These are phyloP conservation scores for Stylonectria norvegica DNA, from an alignment of 2,329 filamentous ascomycete species.

Conservation along the genomic window DNA sequence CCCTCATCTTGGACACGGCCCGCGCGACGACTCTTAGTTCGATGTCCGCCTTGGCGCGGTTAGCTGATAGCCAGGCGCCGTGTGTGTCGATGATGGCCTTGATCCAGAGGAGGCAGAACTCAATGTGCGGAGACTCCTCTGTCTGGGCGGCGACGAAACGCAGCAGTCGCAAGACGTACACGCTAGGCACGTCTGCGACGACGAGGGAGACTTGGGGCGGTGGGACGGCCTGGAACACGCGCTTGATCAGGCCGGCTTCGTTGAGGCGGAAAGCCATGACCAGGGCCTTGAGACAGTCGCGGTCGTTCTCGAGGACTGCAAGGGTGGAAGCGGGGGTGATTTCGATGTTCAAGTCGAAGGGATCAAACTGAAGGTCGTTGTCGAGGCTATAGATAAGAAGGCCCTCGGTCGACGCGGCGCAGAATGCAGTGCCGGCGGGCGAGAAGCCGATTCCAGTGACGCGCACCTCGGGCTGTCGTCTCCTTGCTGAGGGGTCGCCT, in stretches of 20 bases:
- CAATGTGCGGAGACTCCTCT: conserved; percentile 87
- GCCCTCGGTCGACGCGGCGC: conserved; percentile 91
- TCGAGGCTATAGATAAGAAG: conserved; percentile 92
- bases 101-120: conserved; percentile 93
- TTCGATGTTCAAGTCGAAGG: conserved; percentile 91
- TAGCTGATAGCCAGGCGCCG: conserved; percentile 79
- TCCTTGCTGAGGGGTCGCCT: conserved; percentile 76
- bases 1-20: conserved; percentile 74
- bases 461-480: conserved; percentile 74
- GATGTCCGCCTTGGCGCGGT: conserved; percentile 73
- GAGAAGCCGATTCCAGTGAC: conserved; percentile 84
- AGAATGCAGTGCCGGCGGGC: conserved; percentile 85
- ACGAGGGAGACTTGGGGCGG: conserved; percentile 71
- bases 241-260: conserved; percentile 74
- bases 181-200: conserved; percentile 72
- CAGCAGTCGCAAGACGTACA: conserved; percentile 82
- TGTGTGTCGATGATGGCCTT: conserved; percentile 78
- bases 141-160: conserved; percentile 85
- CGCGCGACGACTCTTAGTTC: conserved; percentile 81
- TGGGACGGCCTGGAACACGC: conserved; percentile 82
- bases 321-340: conserved; percentile 87
- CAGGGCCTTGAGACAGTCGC: conserved; percentile 84
- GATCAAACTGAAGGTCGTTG: conserved; percentile 80
- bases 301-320: conserved; percentile 60
- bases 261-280: conserved; percentile 98